Evolutionary conservation across 805 yeast species (phyloP).

Genomic region (Spathaspora boniae): DNA sequence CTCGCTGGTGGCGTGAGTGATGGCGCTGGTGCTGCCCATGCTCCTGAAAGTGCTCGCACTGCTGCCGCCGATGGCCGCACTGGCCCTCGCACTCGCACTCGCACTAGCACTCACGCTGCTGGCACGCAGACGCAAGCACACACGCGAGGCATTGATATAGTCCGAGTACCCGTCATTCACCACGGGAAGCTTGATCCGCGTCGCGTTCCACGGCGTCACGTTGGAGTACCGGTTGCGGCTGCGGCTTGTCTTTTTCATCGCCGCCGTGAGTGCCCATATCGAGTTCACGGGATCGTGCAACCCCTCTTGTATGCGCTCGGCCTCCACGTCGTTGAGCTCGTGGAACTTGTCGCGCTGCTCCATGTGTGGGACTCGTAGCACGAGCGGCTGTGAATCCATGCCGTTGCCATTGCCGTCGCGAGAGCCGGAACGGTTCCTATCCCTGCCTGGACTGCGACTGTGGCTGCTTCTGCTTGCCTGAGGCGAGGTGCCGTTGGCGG

Average conservation of each 20-base stretch:
- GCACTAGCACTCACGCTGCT: not conserved
- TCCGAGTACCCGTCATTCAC: slow-evolving; percentile 15
- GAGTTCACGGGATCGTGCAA: slow-evolving; percentile 7
- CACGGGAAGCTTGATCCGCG: slow-evolving; percentile 30
- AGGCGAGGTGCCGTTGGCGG: no score
- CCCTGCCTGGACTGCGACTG: no score
- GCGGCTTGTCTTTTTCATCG: slow-evolving; percentile 8
- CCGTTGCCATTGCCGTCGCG: no score
- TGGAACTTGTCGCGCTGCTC: slow-evolving; percentile 12
- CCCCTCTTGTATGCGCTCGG: slow-evolving; percentile 11
- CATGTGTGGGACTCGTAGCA: not conserved
- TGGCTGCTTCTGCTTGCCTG: no score
- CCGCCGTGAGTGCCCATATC: slow-evolving; percentile 11
- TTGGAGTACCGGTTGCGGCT: slow-evolving; percentile 34
- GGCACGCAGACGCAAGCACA: no score
- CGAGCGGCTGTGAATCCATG: no score
- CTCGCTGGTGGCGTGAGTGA: no score
- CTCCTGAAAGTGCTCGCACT: slow-evolving; percentile 3
- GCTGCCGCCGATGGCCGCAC: not conserved
- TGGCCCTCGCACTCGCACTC: not conserved
- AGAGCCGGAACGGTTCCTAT: no score
- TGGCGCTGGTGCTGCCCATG: not conserved
- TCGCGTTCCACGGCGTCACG: slow-evolving; percentile 39
- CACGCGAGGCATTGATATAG: slow-evolving; percentile 39
- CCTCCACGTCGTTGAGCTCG: slow-evolving; percentile 12